Percentiles rank a stretch among this genome's conserved stretches.
These are phyloP conservation scores for Metschnikowia koreensis DNA, from an alignment of 805 yeast genomes.

Conservation along the genomic window DNA sequence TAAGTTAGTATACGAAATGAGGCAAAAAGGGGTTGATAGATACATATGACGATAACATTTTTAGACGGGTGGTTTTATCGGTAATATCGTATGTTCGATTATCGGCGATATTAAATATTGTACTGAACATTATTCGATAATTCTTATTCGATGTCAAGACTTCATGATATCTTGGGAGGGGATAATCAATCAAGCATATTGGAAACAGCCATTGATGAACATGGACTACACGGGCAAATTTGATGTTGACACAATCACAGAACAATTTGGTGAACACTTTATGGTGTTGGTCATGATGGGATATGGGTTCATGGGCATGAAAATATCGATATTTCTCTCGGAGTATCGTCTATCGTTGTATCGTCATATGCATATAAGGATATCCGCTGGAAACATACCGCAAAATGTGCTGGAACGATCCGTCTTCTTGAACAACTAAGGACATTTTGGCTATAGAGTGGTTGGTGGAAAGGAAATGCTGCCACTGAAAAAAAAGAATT, in stretches of 20 bases:
- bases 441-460: conserved; percentile 60
- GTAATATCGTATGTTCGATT: no score
- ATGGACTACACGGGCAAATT: no score
- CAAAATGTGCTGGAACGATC: conserved; percentile 99
- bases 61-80: no score
- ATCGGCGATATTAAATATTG: no score
- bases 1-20: conserved; percentile 12
- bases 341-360: not conserved
- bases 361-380: not conserved
- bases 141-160: no score
- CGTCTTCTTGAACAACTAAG: conserved; percentile 98
- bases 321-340: not conserved
- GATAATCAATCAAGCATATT: no score
- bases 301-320: not conserved
- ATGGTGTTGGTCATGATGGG: not conserved
- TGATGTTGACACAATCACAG: no score
- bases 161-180: no score
- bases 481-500: conserved; percentile 16
- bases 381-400: conserved; percentile 64
- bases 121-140: no score
- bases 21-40: not conserved
- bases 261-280: no score
- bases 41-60: not conserved
- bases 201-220: no score
- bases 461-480: conserved; percentile 17